A percentile compares a stretch with the other conserved stretches of the same genome.
These are phyloP conservation scores for Fusarium caatingaense DNA, from an alignment of 2,329 filamentous ascomycete species.

Conservation along the genomic window DNA sequence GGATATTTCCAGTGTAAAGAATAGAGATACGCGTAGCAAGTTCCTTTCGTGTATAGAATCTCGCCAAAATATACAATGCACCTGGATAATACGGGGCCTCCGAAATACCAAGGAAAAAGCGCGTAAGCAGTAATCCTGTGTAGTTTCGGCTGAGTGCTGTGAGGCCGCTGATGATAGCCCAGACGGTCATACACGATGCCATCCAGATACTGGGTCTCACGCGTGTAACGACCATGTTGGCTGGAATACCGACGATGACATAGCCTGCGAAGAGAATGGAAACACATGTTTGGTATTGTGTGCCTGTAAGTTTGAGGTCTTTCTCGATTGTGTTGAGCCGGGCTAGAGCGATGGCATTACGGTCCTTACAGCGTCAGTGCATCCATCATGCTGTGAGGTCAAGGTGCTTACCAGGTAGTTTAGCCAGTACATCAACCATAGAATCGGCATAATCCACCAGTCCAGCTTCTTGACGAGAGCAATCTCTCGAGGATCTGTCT, in stretches of 20 bases:
- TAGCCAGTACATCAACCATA: conserved; percentile 54
- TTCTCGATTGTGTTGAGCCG: conserved; percentile 47
- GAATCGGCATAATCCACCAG: conserved; percentile 46
- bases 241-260: conserved; percentile 55
- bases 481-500: conserved; percentile 37
- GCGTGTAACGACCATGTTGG: conserved; percentile 58
- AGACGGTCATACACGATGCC: conserved; percentile 56
- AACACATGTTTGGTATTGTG: conserved; percentile 47
- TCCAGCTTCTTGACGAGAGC: conserved; percentile 36
- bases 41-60: conserved; percentile 66
- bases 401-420: conserved; percentile 49
- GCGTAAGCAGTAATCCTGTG: conserved; percentile 59
- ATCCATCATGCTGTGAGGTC: accelerated
- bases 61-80: conserved; percentile 57
- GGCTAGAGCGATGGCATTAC: conserved; percentile 60
- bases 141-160: conserved; percentile 61
- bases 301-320: conserved; percentile 40
- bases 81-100: conserved; percentile 55
- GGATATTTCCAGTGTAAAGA: conserved; percentile 56
- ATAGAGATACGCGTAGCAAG: conserved; percentile 56
- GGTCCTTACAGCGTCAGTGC: conserved; percentile 44
- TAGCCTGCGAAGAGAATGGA: conserved; percentile 56
- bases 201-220: conserved; percentile 56
- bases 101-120: conserved; percentile 56
- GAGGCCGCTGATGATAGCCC: conserved; percentile 59